A percentile compares a stretch with the other conserved stretches of the same genome.
Conservation (phyloP, 257 asterid genomes). For the Phtheirospermum japonicum region DNA sequence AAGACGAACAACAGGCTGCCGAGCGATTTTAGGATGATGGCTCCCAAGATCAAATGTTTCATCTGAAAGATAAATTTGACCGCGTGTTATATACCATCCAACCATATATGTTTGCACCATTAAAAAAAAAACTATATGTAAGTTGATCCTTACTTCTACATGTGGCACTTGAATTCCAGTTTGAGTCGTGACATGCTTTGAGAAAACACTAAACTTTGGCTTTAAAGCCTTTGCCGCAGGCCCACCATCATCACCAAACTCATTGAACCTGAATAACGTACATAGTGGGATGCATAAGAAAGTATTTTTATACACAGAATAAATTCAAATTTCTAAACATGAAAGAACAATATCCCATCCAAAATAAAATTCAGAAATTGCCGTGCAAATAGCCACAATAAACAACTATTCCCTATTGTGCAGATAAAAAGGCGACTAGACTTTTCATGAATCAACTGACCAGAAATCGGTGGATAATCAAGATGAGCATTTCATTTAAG, state of each 20-base stretch:
- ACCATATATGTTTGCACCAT: not conserved
- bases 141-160: conserved; percentile 52
- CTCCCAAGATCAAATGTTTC: conserved; percentile 65
- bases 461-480: not conserved
- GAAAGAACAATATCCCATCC: not conserved
- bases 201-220: conserved; percentile 67
- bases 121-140: not conserved
- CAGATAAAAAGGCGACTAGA: conserved; percentile 3
- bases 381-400: not conserved
- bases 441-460: conserved; percentile 10
- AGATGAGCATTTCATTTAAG: not conserved
- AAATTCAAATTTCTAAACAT: not conserved
- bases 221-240: conserved; percentile 57
- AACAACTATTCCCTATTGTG: not conserved
- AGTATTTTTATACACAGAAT: not conserved
- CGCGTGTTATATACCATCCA: not conserved
- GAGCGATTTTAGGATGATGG: conserved; percentile 57
- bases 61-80: conserved; percentile 38
- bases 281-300: conserved; percentile 19
- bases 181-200: conserved; percentile 52
- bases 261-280: conserved; percentile 49
- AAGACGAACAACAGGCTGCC: conserved; percentile 79
- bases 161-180: conserved; percentile 60
- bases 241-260: conserved; percentile 80
- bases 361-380: not conserved